Evolutionary conservation across 2,329 filamentous ascomycete genomes (phyloP), one percentile per base, ranked within the genome.

Genomic region (Cytospora leucostoma): DNA sequence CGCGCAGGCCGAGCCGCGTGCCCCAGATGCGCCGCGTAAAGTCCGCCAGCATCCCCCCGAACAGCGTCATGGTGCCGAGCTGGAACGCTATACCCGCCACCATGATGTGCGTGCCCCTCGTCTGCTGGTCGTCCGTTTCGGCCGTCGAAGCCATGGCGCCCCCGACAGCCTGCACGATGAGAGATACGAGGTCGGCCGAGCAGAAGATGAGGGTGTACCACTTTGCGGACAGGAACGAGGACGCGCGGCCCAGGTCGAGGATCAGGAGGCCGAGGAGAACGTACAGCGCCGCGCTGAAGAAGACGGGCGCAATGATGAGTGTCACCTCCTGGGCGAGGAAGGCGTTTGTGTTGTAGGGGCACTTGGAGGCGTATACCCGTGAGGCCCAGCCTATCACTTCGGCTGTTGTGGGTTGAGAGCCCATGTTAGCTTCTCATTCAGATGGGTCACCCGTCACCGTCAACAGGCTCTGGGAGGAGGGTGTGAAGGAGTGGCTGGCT

Each of bases 281-380:
- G 69, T 83, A 83, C 56, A 83, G 75, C 1, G 78, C 81, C 1
- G 80, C 81, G 15, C 80, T 81, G 69, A 81, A 81, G 72, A 83
- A 83, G 7, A 78, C 79, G 11, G 81, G 81, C 10, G 71, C 73
- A 61, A 78, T 74, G 62, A 77, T 75, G 56, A 78, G 76, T 12
- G 76, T 78, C 2, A 78, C 79, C 50, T 82, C 82, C 67, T 83
- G 80, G 70, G 82, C 79, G 6, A 82, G 70, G 62, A 82, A 83
- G 13, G 80, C 79, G 15, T 76, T 76, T 13, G 70, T 63, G 68
- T 80, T 82, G 68, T 82, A 82, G 1, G 79, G 79, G 60, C 81
- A 83, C 56, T 78, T 68, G 17, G 78, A 70, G 11, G 80, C 80
- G 78, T 79, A 82, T 4, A 79, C 76, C 37, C 81, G 75, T 13